Conservation (phyloP, 345 rosid genomes). For the Syzygium jambos region DNA sequence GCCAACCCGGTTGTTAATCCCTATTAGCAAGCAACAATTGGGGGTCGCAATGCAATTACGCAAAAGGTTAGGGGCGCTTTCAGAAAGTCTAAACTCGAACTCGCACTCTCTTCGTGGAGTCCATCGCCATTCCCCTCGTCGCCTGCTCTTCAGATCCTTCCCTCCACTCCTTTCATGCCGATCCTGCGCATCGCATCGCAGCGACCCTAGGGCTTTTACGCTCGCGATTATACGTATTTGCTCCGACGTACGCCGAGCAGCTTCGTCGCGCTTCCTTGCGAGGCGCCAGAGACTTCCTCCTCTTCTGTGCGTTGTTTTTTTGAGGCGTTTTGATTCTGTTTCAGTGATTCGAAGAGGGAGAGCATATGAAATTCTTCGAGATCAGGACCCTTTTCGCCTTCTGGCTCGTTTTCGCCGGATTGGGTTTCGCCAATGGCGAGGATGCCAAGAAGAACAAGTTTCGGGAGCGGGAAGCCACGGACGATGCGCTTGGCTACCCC, state of each 20-base stretch:
- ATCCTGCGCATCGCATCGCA: not conserved
- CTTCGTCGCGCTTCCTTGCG: not conserved
- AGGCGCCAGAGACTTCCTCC: not conserved
- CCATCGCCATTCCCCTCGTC: not conserved
- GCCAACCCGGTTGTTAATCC: not conserved
- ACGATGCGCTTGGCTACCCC: constrained; percentile 70
- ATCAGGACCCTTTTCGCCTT: constrained; percentile 16
- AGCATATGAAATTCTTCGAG: not conserved
- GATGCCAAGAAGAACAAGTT: constrained; percentile 49
- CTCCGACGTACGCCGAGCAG: not conserved
- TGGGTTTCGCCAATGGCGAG: constrained; percentile 24
- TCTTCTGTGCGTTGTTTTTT: not conserved
- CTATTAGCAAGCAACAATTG: not conserved
- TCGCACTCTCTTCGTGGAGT: not conserved
- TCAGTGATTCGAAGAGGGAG: not conserved
- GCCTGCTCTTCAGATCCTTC: not conserved
- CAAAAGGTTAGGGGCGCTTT: not conserved
- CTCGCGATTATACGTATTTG: not conserved
- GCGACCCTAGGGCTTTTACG: not conserved
- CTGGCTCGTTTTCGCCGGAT: constrained; percentile 4
- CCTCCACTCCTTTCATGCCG: not conserved
- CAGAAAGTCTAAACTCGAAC: not conserved
- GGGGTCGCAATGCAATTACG: not conserved
- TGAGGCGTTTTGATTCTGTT: not conserved
- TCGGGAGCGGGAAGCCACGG: constrained; percentile 72